Conservation (phyloP, 768 basidiomycete genomes). For the Royoungia palumana region DNA sequence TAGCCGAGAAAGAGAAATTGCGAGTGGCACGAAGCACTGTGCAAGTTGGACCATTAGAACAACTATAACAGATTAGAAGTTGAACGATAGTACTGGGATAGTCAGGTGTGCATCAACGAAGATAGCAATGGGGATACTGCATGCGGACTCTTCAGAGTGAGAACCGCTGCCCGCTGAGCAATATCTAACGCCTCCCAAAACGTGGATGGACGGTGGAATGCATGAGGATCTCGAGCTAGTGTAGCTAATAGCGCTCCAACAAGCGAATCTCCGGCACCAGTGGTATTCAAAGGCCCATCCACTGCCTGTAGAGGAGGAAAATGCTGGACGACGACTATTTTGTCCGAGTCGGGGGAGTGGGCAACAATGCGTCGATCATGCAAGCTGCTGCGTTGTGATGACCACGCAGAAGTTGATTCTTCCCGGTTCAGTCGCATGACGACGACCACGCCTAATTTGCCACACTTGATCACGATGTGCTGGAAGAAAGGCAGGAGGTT, state of each 20-base stretch:
- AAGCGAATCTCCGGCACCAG: constrained; percentile 90
- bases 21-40: constrained; percentile 55
- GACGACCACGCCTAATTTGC: constrained; percentile 61
- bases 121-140: constrained; percentile 70
- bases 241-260: constrained; percentile 79
- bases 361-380: constrained; percentile 49
- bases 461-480: constrained; percentile 83
- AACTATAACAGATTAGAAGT: constrained; percentile 8
- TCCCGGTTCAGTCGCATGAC: constrained; percentile 52
- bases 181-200: constrained; percentile 45
- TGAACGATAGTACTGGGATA: neutral
- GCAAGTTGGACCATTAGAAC: constrained; percentile 53
- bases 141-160: constrained; percentile 53
- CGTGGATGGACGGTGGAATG: constrained; percentile 44
- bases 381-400: constrained; percentile 43
- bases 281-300: constrained; percentile 59
- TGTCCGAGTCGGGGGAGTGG: constrained; percentile 41
- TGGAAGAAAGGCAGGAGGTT: constrained; percentile 83
- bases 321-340: constrained; percentile 64
- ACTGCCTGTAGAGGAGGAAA: constrained; percentile 55
- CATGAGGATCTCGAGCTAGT: constrained; percentile 42
- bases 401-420: constrained; percentile 48
- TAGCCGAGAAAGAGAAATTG: constrained; percentile 44
- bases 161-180: constrained; percentile 63
- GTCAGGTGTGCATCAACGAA: constrained; percentile 11